Evolutionary conservation across 371 early-diverging fungal genomes (phyloP).

Genomic region (Zancudomyces culisetae): DNA sequence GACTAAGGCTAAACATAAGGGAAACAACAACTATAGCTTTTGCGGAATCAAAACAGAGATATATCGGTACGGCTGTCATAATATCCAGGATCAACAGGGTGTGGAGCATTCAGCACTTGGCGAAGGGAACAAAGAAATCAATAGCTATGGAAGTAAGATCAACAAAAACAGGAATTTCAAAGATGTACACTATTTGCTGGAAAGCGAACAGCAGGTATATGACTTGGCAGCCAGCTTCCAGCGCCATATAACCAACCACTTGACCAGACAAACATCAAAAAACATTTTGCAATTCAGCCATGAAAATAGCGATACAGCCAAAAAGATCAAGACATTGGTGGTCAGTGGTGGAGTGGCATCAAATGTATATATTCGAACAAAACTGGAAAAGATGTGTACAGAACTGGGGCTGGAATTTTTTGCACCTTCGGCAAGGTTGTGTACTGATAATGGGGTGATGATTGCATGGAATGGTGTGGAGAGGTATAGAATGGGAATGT

Average conservation of each 20-base stretch:
- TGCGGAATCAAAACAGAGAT: conserved; percentile 56
- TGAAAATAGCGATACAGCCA: no score
- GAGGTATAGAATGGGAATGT: conserved; percentile 16
- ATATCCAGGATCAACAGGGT: conserved; percentile 2
- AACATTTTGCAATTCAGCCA: no score
- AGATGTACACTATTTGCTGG: conserved; percentile 2
- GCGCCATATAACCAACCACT: conserved; percentile 35
- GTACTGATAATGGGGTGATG: conserved; percentile 82
- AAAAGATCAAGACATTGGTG: conserved; percentile 38
- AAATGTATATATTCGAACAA: conserved; percentile 29
- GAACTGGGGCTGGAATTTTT: conserved; percentile 30
- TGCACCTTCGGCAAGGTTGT: conserved; percentile 54
- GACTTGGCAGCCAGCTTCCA: conserved; percentile 69
- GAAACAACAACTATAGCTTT: conserved; percentile 46
- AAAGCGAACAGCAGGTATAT: conserved; percentile 19
- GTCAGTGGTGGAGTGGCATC: conserved; percentile 73
- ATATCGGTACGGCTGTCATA: conserved; percentile 24
- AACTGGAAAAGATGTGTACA: conserved; percentile 24
- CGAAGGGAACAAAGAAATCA: not conserved
- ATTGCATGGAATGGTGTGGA: conserved; percentile 61
- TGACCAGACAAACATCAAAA: conserved; percentile 36
- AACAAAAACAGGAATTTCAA: not conserved
- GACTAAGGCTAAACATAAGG: conserved; percentile 30
- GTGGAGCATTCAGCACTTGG: no score
- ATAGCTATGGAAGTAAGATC: not conserved